A percentile compares a stretch with the other conserved stretches of the same genome.
These are phyloP conservation scores for Mrakia gelida DNA, from an alignment of 768 basidiomycete genomes.

Conservation along the genomic window DNA sequence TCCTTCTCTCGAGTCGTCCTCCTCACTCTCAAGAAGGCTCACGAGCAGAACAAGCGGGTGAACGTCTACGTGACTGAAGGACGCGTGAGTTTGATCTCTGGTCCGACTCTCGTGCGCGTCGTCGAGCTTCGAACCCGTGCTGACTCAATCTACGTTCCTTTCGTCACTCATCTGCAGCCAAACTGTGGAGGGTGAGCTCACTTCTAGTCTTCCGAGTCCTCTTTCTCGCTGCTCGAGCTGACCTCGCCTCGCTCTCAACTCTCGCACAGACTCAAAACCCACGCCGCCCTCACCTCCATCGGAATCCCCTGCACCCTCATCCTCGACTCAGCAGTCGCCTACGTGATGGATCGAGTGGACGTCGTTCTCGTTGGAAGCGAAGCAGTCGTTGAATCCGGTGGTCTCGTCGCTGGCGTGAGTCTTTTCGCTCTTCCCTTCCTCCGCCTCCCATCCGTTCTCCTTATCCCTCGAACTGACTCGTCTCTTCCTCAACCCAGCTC, in stretches of 20 bases:
- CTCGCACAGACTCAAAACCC: conserved; percentile 73
- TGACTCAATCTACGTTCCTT: conserved; percentile 57
- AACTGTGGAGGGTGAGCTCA: conserved; percentile 55
- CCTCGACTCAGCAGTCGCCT: conserved; percentile 92
- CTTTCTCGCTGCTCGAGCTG: conserved; percentile 16
- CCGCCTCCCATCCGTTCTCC: neutral
- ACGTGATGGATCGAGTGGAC: conserved; percentile 93
- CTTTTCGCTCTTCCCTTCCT: neutral
- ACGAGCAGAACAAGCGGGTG: conserved; percentile 78
- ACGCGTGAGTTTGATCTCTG: neutral
- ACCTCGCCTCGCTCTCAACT: neutral
- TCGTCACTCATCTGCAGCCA: neutral
- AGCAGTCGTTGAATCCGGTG: conserved; percentile 95
- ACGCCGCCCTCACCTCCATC: conserved; percentile 74
- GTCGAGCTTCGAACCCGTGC: conserved; percentile 39
- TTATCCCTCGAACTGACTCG: conserved; percentile 24
- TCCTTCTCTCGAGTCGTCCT: conserved; percentile 95
- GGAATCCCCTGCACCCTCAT: conserved; percentile 93
- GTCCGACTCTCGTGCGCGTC: neutral
- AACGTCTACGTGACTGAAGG: conserved; percentile 83
- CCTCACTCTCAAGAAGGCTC: conserved; percentile 83
- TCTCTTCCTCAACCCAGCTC: conserved; percentile 48
- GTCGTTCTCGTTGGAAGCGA: conserved; percentile 95
- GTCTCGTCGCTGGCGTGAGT: conserved; percentile 58
- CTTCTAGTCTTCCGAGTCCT: conserved; percentile 1